Conservation (phyloP, 2,329 filamentous ascomycete species). For the Monilinia laxa region DNA sequence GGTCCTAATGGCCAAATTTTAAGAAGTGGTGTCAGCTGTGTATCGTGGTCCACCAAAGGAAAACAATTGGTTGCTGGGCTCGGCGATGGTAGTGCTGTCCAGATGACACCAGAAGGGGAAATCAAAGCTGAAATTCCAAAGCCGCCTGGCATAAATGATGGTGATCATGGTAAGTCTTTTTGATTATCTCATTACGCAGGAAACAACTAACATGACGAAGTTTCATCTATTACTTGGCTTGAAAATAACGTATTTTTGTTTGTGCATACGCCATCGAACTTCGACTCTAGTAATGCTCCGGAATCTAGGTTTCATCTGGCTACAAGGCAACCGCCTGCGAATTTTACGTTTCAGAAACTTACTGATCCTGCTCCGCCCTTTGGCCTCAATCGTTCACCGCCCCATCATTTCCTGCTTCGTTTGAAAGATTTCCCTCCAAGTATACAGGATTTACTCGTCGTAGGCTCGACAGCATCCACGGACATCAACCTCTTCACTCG, state of each 20-base stretch:
- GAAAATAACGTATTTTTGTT: conserved; percentile 83
- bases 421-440: conserved; percentile 78
- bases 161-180: conserved; percentile 62
- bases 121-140: conserved; percentile 76
- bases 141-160: conserved; percentile 63
- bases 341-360: conserved; percentile 72
- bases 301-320: conserved; percentile 78
- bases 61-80: conserved; percentile 90
- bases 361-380: conserved; percentile 73
- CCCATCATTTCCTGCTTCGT: conserved; percentile 76
- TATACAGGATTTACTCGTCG: conserved; percentile 76
- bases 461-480: conserved; percentile 75
- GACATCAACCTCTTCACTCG: conserved; percentile 78
- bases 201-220: conserved; percentile 45
- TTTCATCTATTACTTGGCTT: conserved; percentile 82
- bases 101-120: conserved; percentile 80
- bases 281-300: conserved; percentile 52
- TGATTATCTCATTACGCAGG: conserved; percentile 8
- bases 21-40: conserved; percentile 74
- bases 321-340: conserved; percentile 58
- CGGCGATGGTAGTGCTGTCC: conserved; percentile 73
- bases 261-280: conserved; percentile 68
- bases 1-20: conserved; percentile 64
- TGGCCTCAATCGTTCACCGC: conserved; percentile 60
- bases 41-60: conserved; percentile 88